phyloP scores from a whole-genome alignment of 2,329 filamentous ascomycete genomes.

The Xylariaceae sp. region DNA sequence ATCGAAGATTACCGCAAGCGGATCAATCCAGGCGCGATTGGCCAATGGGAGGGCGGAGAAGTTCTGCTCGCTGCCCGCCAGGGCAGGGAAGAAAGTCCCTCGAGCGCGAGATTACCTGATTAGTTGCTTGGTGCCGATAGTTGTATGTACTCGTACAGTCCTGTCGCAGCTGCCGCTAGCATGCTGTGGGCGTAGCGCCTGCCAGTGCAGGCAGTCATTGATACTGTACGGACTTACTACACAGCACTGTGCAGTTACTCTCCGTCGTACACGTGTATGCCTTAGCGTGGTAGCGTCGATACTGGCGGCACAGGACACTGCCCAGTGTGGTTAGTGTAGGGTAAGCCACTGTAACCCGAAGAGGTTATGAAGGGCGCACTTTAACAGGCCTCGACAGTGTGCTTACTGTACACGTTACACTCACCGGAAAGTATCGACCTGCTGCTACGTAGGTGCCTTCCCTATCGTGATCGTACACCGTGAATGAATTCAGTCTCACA shows the following conservation, averaged over 20 bases:
- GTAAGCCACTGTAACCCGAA: not conserved
- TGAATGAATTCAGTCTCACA: too few species aligned
- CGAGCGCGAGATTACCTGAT: slow-evolving; percentile 9
- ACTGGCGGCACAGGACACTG: not conserved
- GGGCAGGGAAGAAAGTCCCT: slow-evolving; percentile 16
- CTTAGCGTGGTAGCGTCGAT: not conserved
- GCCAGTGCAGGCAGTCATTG: not conserved
- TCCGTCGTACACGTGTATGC: not conserved
- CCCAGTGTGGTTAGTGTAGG: not conserved
- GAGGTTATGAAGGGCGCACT: not conserved
- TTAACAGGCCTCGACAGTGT: not conserved
- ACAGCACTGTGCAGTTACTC: not conserved
- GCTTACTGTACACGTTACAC: not conserved
- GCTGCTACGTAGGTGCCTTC: too few species aligned
- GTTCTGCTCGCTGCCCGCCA: slow-evolving; percentile 1
- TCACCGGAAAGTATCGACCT: too few species aligned
- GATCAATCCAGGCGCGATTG: slow-evolving; percentile 14
- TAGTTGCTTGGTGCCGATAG: not conserved
- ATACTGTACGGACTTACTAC: not conserved
- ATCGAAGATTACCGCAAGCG: slow-evolving; percentile 22
- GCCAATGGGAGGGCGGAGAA: slow-evolving; percentile 14
- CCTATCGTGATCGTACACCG: too few species aligned
- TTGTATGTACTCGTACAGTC: not conserved
- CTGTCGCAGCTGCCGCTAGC: not conserved
- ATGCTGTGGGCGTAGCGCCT: not conserved